Percentiles rank a stretch among this genome's conserved stretches.
phyloP scores from a whole-genome alignment of 306 rosid genomes.

The Pterocarpus santalinus region DNA sequence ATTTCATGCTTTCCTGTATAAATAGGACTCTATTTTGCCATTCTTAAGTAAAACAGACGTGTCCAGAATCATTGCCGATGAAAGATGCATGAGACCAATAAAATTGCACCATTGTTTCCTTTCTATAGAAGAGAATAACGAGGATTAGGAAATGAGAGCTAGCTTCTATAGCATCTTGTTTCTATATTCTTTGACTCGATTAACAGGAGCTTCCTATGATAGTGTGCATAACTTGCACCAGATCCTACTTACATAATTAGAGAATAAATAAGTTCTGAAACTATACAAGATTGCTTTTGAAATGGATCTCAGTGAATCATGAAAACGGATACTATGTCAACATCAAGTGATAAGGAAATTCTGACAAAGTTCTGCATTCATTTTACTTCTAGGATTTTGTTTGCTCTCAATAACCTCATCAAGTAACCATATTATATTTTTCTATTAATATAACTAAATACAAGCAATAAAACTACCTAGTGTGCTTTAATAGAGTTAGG shows the following conservation, averaged over 20 bases:
- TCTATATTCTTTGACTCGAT: constrained; percentile 1
- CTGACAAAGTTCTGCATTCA: constrained; percentile 6
- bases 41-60: not conserved
- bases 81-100: not conserved
- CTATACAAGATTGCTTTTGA: not conserved
- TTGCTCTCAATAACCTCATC: not conserved
- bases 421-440: constrained; percentile 7
- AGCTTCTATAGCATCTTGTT: constrained; percentile 14
- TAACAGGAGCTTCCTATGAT: not conserved
- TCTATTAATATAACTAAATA: constrained; percentile 2
- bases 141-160: not conserved
- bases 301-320: not conserved
- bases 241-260: not conserved
- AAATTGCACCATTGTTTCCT: not conserved
- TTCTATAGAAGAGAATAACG: not conserved
- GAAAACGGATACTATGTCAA: not conserved
- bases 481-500: not conserved
- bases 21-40: not conserved
- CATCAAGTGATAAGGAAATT: constrained; percentile 9
- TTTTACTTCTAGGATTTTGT: not conserved
- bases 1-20: constrained; percentile 14
- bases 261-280: not conserved
- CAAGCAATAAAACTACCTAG: constrained; percentile 16
- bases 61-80: not conserved
- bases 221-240: not conserved